Base-by-base conservation (phyloP, 2,329 filamentous ascomycete genomes). In the Microdochium bolleyi region DNA sequence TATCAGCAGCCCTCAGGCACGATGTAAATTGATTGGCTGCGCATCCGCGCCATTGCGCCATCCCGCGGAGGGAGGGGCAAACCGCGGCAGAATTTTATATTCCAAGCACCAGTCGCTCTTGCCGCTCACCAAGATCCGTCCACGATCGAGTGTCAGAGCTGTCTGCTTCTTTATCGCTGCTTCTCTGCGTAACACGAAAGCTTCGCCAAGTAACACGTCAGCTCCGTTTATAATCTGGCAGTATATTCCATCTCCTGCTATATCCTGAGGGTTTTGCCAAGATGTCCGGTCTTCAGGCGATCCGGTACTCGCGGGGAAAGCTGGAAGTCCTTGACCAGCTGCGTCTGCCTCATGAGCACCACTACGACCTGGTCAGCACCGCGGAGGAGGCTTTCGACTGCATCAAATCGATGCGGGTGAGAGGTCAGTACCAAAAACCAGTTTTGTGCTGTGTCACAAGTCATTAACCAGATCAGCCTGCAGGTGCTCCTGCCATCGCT, bases 401-500 rank as follows among this genome's bases (percentile, higher is more conserved):
- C 62, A 94, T 94, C 71, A 84, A 83, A 61, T 79, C 87, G 16
- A 94, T 94, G 89, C 73, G 84, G 49, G 83, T 86, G 7, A 83
- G 89, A 62, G 89, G 73, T 73, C 61, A 19, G 52, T n/a, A 24
- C 13, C 48, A 2, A 27, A 2, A 9, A 21, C 13, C 71, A 32
- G 19, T 32, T 11, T 48, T 25, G 24, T 19, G n/a, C 21, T 10
- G 38, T 22, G n/a, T 41, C 50, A 10, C 24, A 11, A 41, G 3
- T 13, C 25, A 21, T 5, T 30, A 19, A 49, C 24, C 32, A 27
- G 34, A 21, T 21, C 49, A 38, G 5, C 5, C 13, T 3, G 10
- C 54, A 75, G 87, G 89, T 41, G 94, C 94, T 4, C 94, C 94
- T 0, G 94, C 94, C 48, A 99, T 99, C 67, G 94, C 94, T 48